phyloP scores from a whole-genome alignment of 1,139 yeast species.

The Blastobotrys serpentis region DNA sequence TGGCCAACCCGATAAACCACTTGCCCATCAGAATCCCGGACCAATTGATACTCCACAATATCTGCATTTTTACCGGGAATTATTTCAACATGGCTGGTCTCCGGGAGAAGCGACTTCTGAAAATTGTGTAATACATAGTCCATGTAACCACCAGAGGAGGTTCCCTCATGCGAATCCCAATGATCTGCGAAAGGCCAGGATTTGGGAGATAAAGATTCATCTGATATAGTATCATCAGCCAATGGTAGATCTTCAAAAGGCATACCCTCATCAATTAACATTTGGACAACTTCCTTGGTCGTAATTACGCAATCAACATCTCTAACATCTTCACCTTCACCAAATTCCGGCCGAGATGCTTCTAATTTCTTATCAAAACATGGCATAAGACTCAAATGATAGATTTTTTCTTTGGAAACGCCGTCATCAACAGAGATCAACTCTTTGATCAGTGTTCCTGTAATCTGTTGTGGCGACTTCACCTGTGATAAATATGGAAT shows the following conservation, averaged over 20 bases:
- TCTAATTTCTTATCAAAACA: constrained; percentile 96
- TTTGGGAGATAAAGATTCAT: constrained; percentile 45
- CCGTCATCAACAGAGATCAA: constrained; percentile 44
- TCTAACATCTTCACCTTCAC: constrained; percentile 37
- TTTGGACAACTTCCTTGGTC: constrained; percentile 76
- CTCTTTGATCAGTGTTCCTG: constrained; percentile 74
- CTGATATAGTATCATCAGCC: constrained; percentile 15
- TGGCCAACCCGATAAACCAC: constrained; percentile 67
- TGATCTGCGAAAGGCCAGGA: constrained; percentile 58
- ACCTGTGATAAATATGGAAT: constrained; percentile 56
- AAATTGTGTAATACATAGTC: constrained; percentile 33
- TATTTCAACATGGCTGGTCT: constrained; percentile 26
- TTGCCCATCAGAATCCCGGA: constrained; percentile 36
- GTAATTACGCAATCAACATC: constrained; percentile 96
- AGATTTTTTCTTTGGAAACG: constrained; percentile 46
- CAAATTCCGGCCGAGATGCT: constrained; percentile 78
- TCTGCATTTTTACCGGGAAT: constrained; percentile 72
- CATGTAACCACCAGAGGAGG: constrained; percentile 79
- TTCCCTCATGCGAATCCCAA: constrained; percentile 80
- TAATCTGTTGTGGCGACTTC: constrained; percentile 91
- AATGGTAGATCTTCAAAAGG: constrained; percentile 20
- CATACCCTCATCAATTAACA: constrained; percentile 53
- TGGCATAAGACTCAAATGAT: constrained; percentile 90
- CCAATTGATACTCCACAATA: constrained; percentile 64
- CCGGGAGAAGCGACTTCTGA: constrained; percentile 28